These are phyloP conservation scores for Raffaelea albimanens DNA, from an alignment of 2,329 filamentous ascomycete species.

Conservation along the genomic window DNA sequence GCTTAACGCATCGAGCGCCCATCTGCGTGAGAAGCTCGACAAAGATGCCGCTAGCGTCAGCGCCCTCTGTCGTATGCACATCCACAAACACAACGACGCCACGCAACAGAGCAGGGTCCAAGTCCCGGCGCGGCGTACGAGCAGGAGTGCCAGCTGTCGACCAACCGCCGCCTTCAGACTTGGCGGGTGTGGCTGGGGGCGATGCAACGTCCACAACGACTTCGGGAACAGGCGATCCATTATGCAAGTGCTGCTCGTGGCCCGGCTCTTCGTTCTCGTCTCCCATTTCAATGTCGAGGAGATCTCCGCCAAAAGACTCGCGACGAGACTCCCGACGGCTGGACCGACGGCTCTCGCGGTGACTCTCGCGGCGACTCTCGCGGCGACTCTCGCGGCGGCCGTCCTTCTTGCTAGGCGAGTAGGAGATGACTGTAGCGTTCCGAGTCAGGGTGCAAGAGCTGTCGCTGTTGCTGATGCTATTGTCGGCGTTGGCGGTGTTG, in stretches of 20 bases:
- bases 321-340: constrained; percentile 8
- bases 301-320: constrained; percentile 11
- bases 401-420: constrained; percentile 38
- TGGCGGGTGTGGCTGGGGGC: constrained; percentile 29
- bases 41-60: constrained; percentile 73
- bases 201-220: too few relatives aligned
- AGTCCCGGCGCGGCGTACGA: constrained; percentile 44
- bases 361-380: constrained; percentile 8
- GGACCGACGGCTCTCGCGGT: background rate
- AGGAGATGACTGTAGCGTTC: constrained; percentile 44
- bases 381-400: constrained; percentile 7
- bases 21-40: constrained; percentile 66
- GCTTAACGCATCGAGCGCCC: constrained; percentile 70
- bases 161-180: constrained; percentile 35
- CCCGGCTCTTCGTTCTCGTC: constrained; percentile 13
- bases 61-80: constrained; percentile 72
- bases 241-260: constrained; percentile 8
- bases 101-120: constrained; percentile 46
- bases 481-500: background rate
- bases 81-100: constrained; percentile 77
- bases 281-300: background rate
- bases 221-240: too few relatives aligned
- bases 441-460: constrained; percentile 26
- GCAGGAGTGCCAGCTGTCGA: constrained; percentile 45
- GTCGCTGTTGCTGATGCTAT: background rate